A percentile compares a stretch with the other conserved stretches of the same genome.
Conservation (phyloP, 2,329 filamentous ascomycete species). For the Sphaceloma murrayae region DNA sequence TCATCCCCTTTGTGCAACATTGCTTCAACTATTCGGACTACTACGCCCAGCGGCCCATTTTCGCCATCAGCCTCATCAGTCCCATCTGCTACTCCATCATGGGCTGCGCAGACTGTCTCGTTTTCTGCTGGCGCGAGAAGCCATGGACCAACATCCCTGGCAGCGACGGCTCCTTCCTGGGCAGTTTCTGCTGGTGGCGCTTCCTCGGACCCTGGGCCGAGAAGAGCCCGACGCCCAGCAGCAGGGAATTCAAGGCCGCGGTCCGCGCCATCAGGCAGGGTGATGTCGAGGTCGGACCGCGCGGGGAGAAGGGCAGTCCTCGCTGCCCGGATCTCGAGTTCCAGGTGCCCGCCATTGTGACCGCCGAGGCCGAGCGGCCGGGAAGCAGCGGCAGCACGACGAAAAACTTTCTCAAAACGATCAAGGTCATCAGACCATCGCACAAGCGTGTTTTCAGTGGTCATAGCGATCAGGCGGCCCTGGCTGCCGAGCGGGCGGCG, state of each 20-base stretch:
- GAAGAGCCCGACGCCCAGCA: constrained; percentile 1
- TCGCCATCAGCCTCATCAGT: constrained; percentile 46
- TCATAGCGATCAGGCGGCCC: constrained; percentile 25
- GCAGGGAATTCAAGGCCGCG: constrained; percentile 2
- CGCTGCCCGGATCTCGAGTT: too few relatives aligned
- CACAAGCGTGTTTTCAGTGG: constrained; percentile 25
- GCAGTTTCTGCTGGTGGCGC: constrained; percentile 31
- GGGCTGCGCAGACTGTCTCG: constrained; percentile 56
- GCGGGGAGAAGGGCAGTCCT: neutral
- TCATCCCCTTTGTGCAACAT: constrained; percentile 59
- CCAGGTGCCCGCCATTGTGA: neutral
- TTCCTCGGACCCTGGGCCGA: constrained; percentile 14
- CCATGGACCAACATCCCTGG: constrained; percentile 54
- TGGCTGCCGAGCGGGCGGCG: constrained; percentile 31
- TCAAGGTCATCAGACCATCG: constrained; percentile 17
- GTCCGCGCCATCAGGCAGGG: neutral
- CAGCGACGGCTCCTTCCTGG: constrained; percentile 34
- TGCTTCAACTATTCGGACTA: constrained; percentile 49
- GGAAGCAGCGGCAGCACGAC: constrained; percentile 12
- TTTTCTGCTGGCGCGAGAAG: constrained; percentile 61
- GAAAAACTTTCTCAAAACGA: constrained; percentile 15
- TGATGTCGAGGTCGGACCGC: neutral
- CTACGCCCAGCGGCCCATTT: constrained; percentile 45
- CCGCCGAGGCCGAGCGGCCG: constrained; percentile 19
- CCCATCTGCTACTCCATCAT: constrained; percentile 54